Base-by-base conservation (phyloP, 2,329 filamentous ascomycete species). In the Epichloe sibirici region DNA sequence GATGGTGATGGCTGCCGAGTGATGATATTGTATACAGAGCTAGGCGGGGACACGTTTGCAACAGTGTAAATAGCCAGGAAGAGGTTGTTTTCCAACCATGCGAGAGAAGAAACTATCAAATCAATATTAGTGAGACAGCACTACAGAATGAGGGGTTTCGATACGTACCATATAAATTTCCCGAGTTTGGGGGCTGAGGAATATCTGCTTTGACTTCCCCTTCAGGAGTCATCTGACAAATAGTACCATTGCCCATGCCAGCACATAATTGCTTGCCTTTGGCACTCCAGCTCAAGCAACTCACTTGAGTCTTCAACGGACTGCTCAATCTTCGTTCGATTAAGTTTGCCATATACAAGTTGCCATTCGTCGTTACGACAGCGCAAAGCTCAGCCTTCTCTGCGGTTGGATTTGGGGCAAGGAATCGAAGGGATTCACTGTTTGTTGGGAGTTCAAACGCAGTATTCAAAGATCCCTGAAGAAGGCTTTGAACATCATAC, bases 261-360 rank as follows among this genome's bases (percentile, higher is more conserved):
- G 88, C 90, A 45, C 95, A 84, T 44, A 98, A 74, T 65, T 97
- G 91, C 66, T 95, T 98, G 46, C 93, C 93, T 65, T 85, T 88
- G 55, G 82, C 85, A 66, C 93, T 98, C 93, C 94, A 98, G 52
- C 87, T 85, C 5, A 88, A 78, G 62, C 86, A 93, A 64, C 84
- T 90, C 31, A 95, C 90, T 47, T 86, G 83, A 31, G 78, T 74
- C 62, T 84, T 88, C 57, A 95, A 73, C 1, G 61, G 73, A 57
- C 71, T 77, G 37, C 87, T 88, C 57, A 81, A 81, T 21, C 74
- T 74, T 48, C 78, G 76, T 39, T 83, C 78, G 61, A 85, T 83
- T 55, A 98, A 68, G 65, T 95, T 88, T 7, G 88, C 87, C 67
- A 98, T 82, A 64, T 90, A 73, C 17, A 98, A 75, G 60, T 91